Evolutionary conservation across 148 eudicot genomes (phyloP).

Genomic region (Mesembryanthemum crystallinum): DNA sequence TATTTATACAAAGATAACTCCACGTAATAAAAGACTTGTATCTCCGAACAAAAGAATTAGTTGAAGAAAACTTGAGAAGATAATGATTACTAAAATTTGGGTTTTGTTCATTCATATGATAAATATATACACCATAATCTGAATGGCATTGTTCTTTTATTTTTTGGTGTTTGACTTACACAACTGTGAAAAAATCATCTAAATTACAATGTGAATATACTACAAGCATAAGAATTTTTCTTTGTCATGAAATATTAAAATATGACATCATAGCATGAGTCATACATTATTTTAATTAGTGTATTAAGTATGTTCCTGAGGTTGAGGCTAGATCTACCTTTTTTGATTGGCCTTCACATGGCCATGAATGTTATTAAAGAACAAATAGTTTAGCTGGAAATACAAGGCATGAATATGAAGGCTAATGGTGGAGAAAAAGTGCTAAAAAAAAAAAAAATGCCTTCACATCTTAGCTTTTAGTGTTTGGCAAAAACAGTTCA

Average conservation of each 20-base stretch:
- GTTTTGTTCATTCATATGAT: neutral
- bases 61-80: neutral
- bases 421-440: conserved; percentile 32
- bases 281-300: neutral
- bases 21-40: too few species aligned
- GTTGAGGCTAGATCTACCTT: conserved; percentile 20
- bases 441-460: conserved; percentile 13
- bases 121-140: neutral
- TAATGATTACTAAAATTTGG: neutral
- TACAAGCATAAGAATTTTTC: too few species aligned
- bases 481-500: too few species aligned
- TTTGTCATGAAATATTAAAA: neutral
- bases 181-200: neutral
- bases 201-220: too few species aligned
- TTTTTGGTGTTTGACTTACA: neutral
- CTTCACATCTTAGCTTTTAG: conserved; percentile 11
- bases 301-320: conserved; percentile 5
- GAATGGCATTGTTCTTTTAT: neutral
- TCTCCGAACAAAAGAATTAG: too few species aligned
- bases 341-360: conserved; percentile 30
- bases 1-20: too few species aligned
- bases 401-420: conserved; percentile 12
- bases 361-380: conserved; percentile 2
- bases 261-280: conserved; percentile 20
- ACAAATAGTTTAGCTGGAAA: conserved; percentile 32